phyloP scores from a whole-genome alignment of 2,329 filamentous ascomycete species.

The Venturiaceae sp. region DNA sequence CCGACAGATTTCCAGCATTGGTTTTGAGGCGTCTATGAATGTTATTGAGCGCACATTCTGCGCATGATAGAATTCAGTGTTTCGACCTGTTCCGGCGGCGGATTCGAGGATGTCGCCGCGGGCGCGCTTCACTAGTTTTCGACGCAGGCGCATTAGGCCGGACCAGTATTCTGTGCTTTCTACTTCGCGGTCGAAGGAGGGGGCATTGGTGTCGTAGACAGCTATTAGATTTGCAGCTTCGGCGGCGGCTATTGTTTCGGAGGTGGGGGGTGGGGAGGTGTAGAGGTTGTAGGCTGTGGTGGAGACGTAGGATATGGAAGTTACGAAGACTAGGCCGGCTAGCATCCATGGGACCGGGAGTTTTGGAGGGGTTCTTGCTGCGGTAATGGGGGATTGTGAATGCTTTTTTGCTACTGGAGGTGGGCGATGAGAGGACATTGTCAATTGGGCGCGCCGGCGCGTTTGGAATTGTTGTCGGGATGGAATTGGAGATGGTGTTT shows the following conservation, averaged over 20 bases:
- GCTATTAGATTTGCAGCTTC: constrained; percentile 27
- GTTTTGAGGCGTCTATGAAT: constrained; percentile 35
- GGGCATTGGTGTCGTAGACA: constrained; percentile 35
- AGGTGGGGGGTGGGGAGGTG: neutral
- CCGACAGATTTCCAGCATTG: constrained; percentile 38
- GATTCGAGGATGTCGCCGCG: constrained; percentile 39
- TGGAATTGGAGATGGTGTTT: neutral
- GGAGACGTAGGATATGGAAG: constrained; percentile 29
- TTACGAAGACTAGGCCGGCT: constrained; percentile 25
- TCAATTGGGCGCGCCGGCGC: neutral
- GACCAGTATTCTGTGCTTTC: constrained; percentile 31
- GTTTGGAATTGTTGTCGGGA: neutral
- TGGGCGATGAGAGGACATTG: neutral
- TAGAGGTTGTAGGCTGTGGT: constrained; percentile 15
- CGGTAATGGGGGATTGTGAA: neutral
- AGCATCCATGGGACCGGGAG: constrained; percentile 11
- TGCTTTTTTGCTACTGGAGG: neutral
- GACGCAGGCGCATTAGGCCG: constrained; percentile 29
- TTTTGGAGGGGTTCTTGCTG: neutral
- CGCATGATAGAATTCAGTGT: constrained; percentile 34
- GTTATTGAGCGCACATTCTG: constrained; percentile 33
- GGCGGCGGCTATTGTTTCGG: constrained; percentile 12
- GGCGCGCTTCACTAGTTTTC: constrained; percentile 29
- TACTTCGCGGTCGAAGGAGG: constrained; percentile 37
- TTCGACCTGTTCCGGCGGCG: constrained; percentile 39